Conservation (phyloP, 2,329 filamentous ascomycete species). For the Fusarium acutatum region DNA sequence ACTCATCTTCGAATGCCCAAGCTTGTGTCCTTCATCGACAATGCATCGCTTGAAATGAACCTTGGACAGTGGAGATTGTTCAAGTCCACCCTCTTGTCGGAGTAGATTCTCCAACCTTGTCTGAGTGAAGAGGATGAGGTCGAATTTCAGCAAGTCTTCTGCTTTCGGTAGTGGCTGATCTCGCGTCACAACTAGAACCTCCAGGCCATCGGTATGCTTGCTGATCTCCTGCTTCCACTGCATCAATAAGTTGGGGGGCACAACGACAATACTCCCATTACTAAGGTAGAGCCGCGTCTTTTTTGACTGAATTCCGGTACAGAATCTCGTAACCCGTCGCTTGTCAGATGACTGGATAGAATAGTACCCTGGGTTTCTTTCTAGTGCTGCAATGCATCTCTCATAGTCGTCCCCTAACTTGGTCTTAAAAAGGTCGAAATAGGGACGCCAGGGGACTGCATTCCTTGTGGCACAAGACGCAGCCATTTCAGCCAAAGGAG, state of each 20-base stretch:
- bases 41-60: slow-evolving; percentile 90
- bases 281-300: slow-evolving; percentile 69
- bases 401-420: slow-evolving; percentile 59
- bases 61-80: slow-evolving; percentile 68
- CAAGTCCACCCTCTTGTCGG: slow-evolving; percentile 44
- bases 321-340: slow-evolving; percentile 34
- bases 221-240: slow-evolving; percentile 86
- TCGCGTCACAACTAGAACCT: slow-evolving; percentile 69
- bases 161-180: slow-evolving; percentile 64
- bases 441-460: slow-evolving; percentile 74
- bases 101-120: slow-evolving; percentile 73
- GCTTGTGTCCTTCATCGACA: slow-evolving; percentile 89
- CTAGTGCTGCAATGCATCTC: slow-evolving; percentile 64
- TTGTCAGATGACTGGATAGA: slow-evolving; percentile 58
- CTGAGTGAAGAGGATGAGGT: slow-evolving; percentile 82
- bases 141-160: slow-evolving; percentile 69
- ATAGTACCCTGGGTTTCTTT: slow-evolving; percentile 68
- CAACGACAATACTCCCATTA: slow-evolving; percentile 77
- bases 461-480: slow-evolving; percentile 73
- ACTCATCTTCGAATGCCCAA: slow-evolving; percentile 70
- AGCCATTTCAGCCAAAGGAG: slow-evolving; percentile 77
- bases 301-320: slow-evolving; percentile 28
- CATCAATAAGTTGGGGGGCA: slow-evolving; percentile 81
- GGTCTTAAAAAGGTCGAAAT: slow-evolving; percentile 63
- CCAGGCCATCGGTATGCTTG: slow-evolving; percentile 76